phyloP scores from a whole-genome alignment of 139 green algal genomes.

The Coelastrella sp. region DNA sequence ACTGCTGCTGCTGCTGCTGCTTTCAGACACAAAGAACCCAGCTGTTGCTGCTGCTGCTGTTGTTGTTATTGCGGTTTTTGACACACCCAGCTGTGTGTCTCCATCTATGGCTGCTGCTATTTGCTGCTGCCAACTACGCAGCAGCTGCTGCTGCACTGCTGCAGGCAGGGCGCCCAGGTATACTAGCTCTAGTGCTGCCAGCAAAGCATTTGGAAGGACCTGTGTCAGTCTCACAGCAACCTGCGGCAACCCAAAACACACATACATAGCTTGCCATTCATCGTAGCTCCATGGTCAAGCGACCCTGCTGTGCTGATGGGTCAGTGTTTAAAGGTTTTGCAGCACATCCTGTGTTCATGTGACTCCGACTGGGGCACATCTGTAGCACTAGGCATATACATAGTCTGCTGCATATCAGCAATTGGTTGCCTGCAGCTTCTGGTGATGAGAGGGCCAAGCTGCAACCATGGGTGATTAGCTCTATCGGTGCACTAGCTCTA shows the following conservation, averaged over 20 bases:
- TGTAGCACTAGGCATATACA: no score
- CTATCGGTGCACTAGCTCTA: no score
- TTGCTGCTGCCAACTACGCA: background rate
- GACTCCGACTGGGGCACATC: no score
- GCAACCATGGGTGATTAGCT: no score
- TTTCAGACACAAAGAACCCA: background rate
- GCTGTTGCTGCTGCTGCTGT: background rate
- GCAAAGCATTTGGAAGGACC: background rate
- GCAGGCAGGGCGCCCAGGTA: conserved; percentile 2
- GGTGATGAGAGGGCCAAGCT: no score
- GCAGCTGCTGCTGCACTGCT: conserved; percentile 14
- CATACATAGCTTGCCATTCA: background rate
- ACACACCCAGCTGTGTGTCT: background rate
- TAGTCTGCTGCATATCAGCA: no score
- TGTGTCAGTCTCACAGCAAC: background rate
- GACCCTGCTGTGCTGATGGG: no score
- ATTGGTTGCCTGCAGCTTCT: no score
- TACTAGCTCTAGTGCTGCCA: conserved; percentile 6
- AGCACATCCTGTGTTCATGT: no score
- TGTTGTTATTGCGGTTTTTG: background rate
- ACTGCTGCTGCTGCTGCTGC: background rate
- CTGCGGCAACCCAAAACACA: background rate
- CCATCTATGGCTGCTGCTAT: background rate
- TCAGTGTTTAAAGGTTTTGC: no score
- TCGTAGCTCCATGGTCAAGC: background rate